A percentile compares a stretch with the other conserved stretches of the same genome.
These are phyloP conservation scores for Rhizophora apiculata DNA, from an alignment of 345 rosid species.

Conservation along the genomic window DNA sequence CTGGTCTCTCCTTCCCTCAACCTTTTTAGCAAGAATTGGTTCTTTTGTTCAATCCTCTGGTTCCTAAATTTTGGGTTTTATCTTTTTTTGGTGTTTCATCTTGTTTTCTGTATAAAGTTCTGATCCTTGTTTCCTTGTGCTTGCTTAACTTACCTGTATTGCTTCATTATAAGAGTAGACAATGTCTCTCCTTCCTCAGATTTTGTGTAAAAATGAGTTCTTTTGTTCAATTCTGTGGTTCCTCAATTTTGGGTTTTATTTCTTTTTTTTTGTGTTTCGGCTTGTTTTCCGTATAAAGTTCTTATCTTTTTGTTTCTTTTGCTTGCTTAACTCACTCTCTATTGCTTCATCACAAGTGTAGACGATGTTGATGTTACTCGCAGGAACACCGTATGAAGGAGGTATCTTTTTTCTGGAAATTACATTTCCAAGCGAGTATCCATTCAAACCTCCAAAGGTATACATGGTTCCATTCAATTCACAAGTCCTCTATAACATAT, in stretches of 20 bases:
- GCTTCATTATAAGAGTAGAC: no score
- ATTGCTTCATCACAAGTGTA: no score
- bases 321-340: not conserved
- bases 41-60: not conserved
- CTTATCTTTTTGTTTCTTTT: not conserved
- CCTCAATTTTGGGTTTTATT: not conserved
- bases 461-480: not conserved
- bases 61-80: not conserved
- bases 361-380: conserved; percentile 15
- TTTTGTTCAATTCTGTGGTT: not conserved
- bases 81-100: not conserved
- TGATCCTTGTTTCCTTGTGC: not conserved
- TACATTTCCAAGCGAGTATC: conserved; percentile 75
- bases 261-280: not conserved
- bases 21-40: not conserved
- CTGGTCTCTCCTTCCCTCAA: conserved; percentile 35
- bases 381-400: conserved; percentile 87
- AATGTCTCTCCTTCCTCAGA: conserved; percentile 19
- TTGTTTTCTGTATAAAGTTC: not conserved
- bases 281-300: not conserved
- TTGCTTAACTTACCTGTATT: not conserved
- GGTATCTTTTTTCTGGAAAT: conserved; percentile 85
- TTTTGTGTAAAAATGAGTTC: not conserved
- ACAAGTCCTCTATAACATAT: not conserved
- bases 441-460: conserved; percentile 93